Conservation (phyloP, 352 stramenopile species). For the Thalassiosira ordinaria region DNA sequence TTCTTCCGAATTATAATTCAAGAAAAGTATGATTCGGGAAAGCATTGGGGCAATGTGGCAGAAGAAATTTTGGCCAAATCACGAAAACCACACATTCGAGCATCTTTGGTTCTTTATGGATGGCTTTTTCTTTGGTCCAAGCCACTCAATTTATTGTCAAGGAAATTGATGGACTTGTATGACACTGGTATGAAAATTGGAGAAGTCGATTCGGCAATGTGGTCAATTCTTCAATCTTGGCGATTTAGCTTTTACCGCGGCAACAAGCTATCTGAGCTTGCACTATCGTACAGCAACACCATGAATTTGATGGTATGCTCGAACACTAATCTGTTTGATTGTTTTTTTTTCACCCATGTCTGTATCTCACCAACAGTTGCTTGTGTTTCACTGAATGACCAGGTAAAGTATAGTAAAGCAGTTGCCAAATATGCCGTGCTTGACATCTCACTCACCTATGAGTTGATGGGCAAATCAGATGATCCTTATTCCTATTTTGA, state of each 20-base stretch:
- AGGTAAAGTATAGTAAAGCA: background rate
- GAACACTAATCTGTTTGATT: background rate
- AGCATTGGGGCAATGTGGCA: background rate
- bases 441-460: background rate
- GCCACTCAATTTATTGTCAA: background rate
- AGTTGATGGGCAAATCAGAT: background rate
- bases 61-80: slow-evolving; percentile 6
- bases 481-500: background rate
- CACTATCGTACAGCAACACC: slow-evolving; percentile 2
- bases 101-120: background rate
- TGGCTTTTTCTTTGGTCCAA: background rate
- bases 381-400: background rate
- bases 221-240: background rate
- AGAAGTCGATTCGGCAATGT: background rate
- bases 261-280: background rate
- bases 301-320: background rate
- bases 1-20: slow-evolving; percentile 6
- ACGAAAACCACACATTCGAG: background rate
- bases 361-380: background rate
- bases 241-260: background rate
- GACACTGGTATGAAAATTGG: slow-evolving; percentile 11
- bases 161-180: background rate
- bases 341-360: background rate
- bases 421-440: background rate
- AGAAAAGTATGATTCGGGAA: slow-evolving; percentile 6